Evolutionary conservation across 1,284 basidiomycete genomes (phyloP), one percentile per base, ranked within the genome.

Genomic region (Trichosporon coremiiforme): DNA sequence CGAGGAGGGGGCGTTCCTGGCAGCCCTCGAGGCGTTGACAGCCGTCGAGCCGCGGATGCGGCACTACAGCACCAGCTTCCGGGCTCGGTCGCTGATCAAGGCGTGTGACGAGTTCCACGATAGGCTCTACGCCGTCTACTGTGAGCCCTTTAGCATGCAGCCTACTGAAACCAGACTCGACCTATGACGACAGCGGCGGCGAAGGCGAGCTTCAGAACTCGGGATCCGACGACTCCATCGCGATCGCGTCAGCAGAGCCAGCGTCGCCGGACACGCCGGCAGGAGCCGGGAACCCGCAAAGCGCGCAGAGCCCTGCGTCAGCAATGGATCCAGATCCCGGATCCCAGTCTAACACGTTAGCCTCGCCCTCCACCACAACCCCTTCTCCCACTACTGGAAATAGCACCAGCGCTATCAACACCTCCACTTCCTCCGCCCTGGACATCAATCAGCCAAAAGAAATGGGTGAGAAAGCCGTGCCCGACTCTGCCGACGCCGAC

Each of bases 11-110:
- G 57, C 57, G 31, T 62, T 62, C 31, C 57, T 62, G 8, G 57
- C 57, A 8, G 57, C 57, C 13, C 57, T 62, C 4, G 57, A 62
- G n/a, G 57, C 57, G 31, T 15, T 62, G 17, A 33, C 57, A 33
- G 29, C 57, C 13, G 17, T 62, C 5, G 57, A 62, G 22, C 57
- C 57, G 31, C 13, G 29, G 17, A 62, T 62, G 57, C 57, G 57
- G 20, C 57, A 62, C 33, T 33, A 62, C 31, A 35, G 8, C 31
- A 35, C 29, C 4, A 33, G 31, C 57, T 62, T 62, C 33, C 29
- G 57, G n/a, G 31, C 57, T 4, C 57, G 57, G 17, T 62, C 57
- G 57, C 57, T 62, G 17, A 62, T 62, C 57, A 62, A 62, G 29
- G 57, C 57, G 31, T 62, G 29, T n/a, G 57, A 62, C 57, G 29